Evolutionary conservation across 2,329 filamentous ascomycete species (phyloP), one percentile per base, ranked within the genome.

Genomic region (Pseudogymnoascus sp.): DNA sequence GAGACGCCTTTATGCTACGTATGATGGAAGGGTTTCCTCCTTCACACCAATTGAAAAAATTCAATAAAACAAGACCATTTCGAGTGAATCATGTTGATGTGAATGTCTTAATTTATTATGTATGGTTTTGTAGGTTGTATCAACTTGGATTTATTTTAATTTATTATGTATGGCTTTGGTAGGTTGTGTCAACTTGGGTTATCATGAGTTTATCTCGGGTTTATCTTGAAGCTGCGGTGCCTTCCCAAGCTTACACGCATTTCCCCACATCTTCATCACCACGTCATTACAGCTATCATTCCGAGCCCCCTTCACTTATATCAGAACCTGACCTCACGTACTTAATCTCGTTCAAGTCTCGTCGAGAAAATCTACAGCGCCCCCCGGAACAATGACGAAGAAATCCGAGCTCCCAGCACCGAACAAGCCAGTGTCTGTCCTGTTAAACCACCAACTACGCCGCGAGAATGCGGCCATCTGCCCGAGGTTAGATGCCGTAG

Each of bases 21-120:
- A 30, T 52, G 45, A 52, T 19, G 45, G 45, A 52, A 52, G 45
- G 25, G 45, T 52, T 52, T 52, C 45, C 45, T 52, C 45, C 45
- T 52, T 30, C 45, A 52, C 45, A 30, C 45, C 45, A 52, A 52
- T 52, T 52, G 45, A 52, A 52, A 52, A 52, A 52, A 52, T 52
- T 52, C 45, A 52, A 52, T 52, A 52, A 30, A 22, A 52, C 7
- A 30, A 30, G 45, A 16, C 45, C n/a, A 30, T 19, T 52, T 52
- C 45, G 25, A 52, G 45, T 52, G 45, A 52, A 52, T 1, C 25
- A 19, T 52, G 45, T 52, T 52, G 11, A 52, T 52, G 45, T 52
- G 45, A 52, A 52, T 52, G 25, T 52, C 7, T 52, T 16, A 3
- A 30, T 30, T 30, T 30, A 52, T 30, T 52, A 52, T 52, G 25